Conservation (phyloP, 192 early-diverging fungal genomes). For the Borealophlyctis nickersoniae region DNA sequence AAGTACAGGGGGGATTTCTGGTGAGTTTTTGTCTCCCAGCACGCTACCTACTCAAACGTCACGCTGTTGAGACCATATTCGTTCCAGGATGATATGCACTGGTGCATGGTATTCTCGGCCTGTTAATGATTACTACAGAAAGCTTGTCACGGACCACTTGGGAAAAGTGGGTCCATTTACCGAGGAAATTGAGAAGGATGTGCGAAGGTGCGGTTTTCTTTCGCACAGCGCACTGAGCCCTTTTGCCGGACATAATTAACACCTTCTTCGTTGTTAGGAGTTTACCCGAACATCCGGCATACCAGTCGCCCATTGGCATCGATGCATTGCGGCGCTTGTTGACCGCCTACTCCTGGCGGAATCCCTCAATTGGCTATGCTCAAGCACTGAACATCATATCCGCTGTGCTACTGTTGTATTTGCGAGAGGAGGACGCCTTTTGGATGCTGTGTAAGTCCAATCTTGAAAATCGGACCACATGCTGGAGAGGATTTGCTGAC, state of each 20-base stretch:
- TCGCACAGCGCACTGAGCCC: conserved; percentile 6
- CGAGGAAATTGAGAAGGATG: conserved; percentile 68
- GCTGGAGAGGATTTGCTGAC: too few species aligned
- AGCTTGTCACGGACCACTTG: conserved; percentile 34
- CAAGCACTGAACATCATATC: conserved; percentile 61
- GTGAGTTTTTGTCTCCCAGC: conserved; percentile 26
- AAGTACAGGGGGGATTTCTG: conserved; percentile 51
- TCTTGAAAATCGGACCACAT: too few species aligned
- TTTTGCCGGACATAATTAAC: neutral
- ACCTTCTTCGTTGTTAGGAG: conserved; percentile 29
- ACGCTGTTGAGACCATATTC: too few species aligned
- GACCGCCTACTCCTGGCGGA: conserved; percentile 60
- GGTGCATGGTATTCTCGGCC: conserved; percentile 55
- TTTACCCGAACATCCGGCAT: conserved; percentile 59
- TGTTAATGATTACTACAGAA: conserved; percentile 41
- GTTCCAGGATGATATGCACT: conserved; percentile 43
- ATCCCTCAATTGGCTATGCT: conserved; percentile 60
- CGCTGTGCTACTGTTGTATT: conserved; percentile 49
- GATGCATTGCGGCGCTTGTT: conserved; percentile 51
- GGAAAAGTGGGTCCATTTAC: conserved; percentile 39
- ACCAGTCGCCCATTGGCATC: conserved; percentile 49
- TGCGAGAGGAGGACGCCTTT: conserved; percentile 59
- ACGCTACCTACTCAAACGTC: neutral
- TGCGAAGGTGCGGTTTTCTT: conserved; percentile 41
- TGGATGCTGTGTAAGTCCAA: conserved; percentile 53